phyloP scores from a whole-genome alignment of 495 filamentous ascomycete genomes.

The Xylaria grammica region DNA sequence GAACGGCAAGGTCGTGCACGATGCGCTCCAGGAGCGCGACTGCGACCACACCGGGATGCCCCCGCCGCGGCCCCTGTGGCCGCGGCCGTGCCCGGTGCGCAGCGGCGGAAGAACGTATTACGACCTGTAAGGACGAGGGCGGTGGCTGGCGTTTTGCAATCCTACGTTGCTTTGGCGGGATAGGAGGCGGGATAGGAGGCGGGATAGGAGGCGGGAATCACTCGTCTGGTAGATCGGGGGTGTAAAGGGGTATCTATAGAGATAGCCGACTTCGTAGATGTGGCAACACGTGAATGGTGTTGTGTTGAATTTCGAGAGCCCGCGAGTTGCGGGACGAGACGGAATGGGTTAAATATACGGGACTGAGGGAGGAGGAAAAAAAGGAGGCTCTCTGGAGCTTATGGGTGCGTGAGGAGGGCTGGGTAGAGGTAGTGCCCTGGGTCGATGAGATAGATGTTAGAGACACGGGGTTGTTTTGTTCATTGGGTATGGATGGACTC shows the following conservation, averaged over 20 bases:
- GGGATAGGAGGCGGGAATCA: no score
- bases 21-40: constrained; percentile 8
- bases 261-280: no score
- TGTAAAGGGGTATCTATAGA: no score
- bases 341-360: background rate
- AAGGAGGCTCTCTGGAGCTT: no score
- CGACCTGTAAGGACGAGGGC: constrained; percentile 6
- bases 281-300: background rate
- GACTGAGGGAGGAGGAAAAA: background rate
- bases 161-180: no score
- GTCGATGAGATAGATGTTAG: background rate
- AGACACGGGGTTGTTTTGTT: background rate
- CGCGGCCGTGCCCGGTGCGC: constrained; percentile 14
- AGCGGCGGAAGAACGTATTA: background rate
- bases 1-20: constrained; percentile 10
- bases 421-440: background rate
- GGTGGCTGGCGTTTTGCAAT: no score
- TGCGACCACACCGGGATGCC: background rate
- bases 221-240: no score
- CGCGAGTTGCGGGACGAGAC: background rate
- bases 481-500: background rate
- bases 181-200: no score
- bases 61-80: background rate
- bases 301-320: background rate
- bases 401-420: background rate